phyloP scores from a whole-genome alignment of 2,329 filamentous ascomycete genomes.

The Nemania bipapillata region DNA sequence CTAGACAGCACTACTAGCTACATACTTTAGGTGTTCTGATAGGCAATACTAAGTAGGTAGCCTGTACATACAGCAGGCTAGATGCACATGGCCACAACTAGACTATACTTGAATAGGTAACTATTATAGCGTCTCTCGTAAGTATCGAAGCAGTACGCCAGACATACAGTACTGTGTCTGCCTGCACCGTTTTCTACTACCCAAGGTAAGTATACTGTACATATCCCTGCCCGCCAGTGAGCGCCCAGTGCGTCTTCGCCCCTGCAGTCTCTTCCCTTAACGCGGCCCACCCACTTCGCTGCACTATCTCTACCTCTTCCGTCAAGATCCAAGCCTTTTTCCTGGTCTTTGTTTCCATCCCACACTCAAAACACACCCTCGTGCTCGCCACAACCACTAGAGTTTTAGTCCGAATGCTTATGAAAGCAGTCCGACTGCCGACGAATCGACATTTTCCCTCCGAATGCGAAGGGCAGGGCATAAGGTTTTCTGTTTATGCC shows the following conservation, averaged over 20 bases:
- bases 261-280: slow-evolving; percentile 35
- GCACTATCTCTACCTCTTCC: slow-evolving; percentile 34
- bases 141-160: neutral
- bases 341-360: slow-evolving; percentile 36
- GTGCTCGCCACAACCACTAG: slow-evolving; percentile 29
- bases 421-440: slow-evolving; percentile 14
- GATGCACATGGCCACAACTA: too few species aligned
- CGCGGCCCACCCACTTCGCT: slow-evolving; percentile 34
- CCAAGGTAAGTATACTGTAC: neutral
- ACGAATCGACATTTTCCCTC: slow-evolving; percentile 19
- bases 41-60: too few species aligned
- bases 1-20: neutral
- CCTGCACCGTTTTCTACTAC: neutral
- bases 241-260: slow-evolving; percentile 22
- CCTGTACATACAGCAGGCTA: neutral
- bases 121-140: neutral
- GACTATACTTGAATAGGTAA: slow-evolving; percentile 15
- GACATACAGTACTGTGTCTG: neutral
- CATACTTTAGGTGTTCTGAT: neutral
- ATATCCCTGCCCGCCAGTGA: slow-evolving; percentile 2
- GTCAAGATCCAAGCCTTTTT: slow-evolving; percentile 36
- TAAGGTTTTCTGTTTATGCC: slow-evolving; percentile 18
- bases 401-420: slow-evolving; percentile 28
- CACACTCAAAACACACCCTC: slow-evolving; percentile 31
- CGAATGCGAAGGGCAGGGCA: slow-evolving; percentile 28